Percentiles rank a stretch among this genome's conserved stretches.
Evolutionary conservation across 345 rosid species (phyloP).

Genomic region (Eucalyptus sp.): DNA sequence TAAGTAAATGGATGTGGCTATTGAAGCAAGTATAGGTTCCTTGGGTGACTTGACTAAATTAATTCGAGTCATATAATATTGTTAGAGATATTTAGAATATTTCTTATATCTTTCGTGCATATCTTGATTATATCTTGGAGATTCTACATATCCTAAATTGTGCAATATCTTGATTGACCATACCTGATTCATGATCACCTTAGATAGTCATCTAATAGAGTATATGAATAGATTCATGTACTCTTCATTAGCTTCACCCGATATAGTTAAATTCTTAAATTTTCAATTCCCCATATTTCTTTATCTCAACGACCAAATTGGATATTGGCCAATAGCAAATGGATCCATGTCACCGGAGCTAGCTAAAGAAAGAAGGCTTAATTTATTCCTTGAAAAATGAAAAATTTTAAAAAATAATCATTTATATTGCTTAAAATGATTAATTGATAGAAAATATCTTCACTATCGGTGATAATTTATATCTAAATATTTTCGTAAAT

Average conservation of each 20-base stretch:
- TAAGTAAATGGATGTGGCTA: not conserved
- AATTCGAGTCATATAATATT: not conserved
- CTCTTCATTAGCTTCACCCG: not conserved
- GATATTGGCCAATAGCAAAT: not conserved
- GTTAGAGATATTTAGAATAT: not conserved
- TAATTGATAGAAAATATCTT: no score
- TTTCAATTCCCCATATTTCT: not conserved
- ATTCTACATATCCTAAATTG: not conserved
- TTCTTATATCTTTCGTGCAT: not conserved
- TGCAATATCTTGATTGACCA: no score
- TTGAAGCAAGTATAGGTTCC: not conserved
- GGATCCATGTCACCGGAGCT: not conserved
- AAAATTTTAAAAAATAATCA: no score
- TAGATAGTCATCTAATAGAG: not conserved
- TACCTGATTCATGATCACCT: not conserved
- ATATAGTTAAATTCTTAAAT: not conserved
- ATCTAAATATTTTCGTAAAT: no score
- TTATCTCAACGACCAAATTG: not conserved
- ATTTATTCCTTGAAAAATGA: no score
- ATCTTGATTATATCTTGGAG: not conserved
- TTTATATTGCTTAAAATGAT: no score
- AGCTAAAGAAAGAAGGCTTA: not conserved
- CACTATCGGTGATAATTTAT: accelerated
- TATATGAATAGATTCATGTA: not conserved
- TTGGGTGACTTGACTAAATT: not conserved